phyloP scores from a whole-genome alignment of 305 asterid species.

The Andrographis paniculata region DNA sequence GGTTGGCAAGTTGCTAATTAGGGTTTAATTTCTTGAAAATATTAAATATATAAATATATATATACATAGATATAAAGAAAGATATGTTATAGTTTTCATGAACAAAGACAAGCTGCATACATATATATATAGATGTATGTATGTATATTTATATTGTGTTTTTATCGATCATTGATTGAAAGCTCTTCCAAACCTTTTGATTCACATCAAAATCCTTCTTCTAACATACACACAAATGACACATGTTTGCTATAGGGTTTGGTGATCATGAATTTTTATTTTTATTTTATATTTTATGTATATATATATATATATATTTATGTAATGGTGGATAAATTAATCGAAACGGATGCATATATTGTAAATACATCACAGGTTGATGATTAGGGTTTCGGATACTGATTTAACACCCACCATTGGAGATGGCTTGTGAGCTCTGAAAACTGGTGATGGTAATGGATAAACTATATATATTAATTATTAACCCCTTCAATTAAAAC shows the following conservation, averaged over 20 bases:
- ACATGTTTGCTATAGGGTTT: neutral
- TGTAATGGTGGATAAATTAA: no score
- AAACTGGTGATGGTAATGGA: conserved; percentile 43
- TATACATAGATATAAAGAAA: no score
- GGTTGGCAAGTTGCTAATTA: conserved; percentile 43
- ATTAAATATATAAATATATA: conserved; percentile 17
- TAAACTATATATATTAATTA: conserved; percentile 19
- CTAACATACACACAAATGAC: neutral
- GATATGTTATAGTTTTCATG: no score
- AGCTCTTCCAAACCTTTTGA: conserved; percentile 33
- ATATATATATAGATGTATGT: no score
- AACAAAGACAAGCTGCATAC: conserved; percentile 22
- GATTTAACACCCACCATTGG: conserved; percentile 62
- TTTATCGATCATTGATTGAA: conserved; percentile 22
- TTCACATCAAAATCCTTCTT: neutral
- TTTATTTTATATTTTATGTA: no score
- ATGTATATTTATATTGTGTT: no score
- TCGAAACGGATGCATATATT: no score
- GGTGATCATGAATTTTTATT: neutral
- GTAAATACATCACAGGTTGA: neutral
- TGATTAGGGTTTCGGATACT: conserved; percentile 29
- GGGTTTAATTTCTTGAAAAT: conserved; percentile 33
- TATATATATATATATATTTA: no score
- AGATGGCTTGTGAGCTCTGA: conserved; percentile 46
- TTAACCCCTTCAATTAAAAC: neutral